Percentiles rank a stretch among this genome's conserved stretches.
These are phyloP conservation scores for Panellus pusillus DNA, from an alignment of 768 basidiomycete genomes.

Conservation along the genomic window DNA sequence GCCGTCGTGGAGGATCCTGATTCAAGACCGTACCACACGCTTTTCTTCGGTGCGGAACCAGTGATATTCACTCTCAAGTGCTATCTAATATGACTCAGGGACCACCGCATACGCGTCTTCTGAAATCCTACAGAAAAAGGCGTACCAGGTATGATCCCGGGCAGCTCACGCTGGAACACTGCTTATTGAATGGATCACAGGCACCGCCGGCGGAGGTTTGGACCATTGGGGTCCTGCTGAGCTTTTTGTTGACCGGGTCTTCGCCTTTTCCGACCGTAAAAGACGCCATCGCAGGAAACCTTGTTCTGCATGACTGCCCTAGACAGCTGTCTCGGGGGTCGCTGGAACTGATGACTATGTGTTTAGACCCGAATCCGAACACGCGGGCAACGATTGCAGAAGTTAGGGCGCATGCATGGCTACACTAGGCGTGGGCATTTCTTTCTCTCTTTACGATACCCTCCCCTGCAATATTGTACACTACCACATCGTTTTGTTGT, in stretches of 20 bases:
- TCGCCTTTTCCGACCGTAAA: slow-evolving; percentile 90
- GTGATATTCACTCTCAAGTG: too few species aligned
- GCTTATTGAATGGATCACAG: slow-evolving; percentile 72
- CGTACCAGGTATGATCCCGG: slow-evolving; percentile 53
- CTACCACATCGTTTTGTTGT: slow-evolving; percentile 19
- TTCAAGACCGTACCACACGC: slow-evolving; percentile 65
- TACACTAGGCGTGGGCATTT: slow-evolving; percentile 31
- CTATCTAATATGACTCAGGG: too few species aligned
- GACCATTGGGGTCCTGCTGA: slow-evolving; percentile 93
- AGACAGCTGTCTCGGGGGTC: slow-evolving; percentile 44
- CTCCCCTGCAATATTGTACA: slow-evolving; percentile 15
- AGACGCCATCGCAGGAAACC: slow-evolving; percentile 69
- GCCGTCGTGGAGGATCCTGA: slow-evolving; percentile 74
- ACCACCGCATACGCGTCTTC: slow-evolving; percentile 95
- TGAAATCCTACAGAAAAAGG: slow-evolving; percentile 85
- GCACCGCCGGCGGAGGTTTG: slow-evolving; percentile 95
- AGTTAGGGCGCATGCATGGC: slow-evolving; percentile 85
- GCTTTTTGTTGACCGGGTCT: slow-evolving; percentile 88
- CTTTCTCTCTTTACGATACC: slow-evolving; percentile 8
- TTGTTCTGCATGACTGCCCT: slow-evolving; percentile 48
- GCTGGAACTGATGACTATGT: slow-evolving; percentile 66
- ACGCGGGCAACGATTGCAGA: slow-evolving; percentile 80
- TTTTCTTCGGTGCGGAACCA: slow-evolving; percentile 67
- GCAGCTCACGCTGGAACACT: too few species aligned
- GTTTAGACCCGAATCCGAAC: slow-evolving; percentile 82